phyloP scores from a whole-genome alignment of 2,329 filamentous ascomycete genomes.

The Endoconidiophora laricicola region DNA sequence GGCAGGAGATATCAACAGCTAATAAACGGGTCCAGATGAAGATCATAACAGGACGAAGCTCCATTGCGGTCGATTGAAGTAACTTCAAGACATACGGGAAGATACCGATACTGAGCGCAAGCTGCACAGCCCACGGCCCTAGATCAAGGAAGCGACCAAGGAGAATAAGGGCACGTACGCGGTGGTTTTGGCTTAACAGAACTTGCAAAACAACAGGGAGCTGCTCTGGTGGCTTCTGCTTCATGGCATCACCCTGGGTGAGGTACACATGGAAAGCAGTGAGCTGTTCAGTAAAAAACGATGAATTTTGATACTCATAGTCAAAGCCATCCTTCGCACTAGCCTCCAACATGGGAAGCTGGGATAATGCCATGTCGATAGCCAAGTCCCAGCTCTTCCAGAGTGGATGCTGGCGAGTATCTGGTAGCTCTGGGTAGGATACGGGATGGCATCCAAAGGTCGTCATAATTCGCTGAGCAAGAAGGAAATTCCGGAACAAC shows the following conservation, averaged over 20 bases:
- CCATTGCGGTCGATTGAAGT: slow-evolving; percentile 81
- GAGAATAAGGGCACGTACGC: slow-evolving; percentile 76
- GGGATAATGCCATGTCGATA: slow-evolving; percentile 83
- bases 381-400: slow-evolving; percentile 98
- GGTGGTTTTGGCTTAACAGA: slow-evolving; percentile 84
- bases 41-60: slow-evolving; percentile 96
- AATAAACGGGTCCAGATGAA: slow-evolving; percentile 97
- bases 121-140: slow-evolving; percentile 95
- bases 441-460: slow-evolving; percentile 92
- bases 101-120: slow-evolving; percentile 92
- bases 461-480: slow-evolving; percentile 89
- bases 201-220: slow-evolving; percentile 93
- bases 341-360: slow-evolving; percentile 71
- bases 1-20: slow-evolving; percentile 85
- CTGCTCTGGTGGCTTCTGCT: slow-evolving; percentile 81
- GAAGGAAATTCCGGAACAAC: slow-evolving; percentile 85
- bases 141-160: slow-evolving; percentile 88
- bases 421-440: slow-evolving; percentile 78
- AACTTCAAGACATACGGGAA: slow-evolving; percentile 98
- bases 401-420: slow-evolving; percentile 83
- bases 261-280: slow-evolving; percentile 96
- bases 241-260: slow-evolving; percentile 59
- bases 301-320: slow-evolving; percentile 90
- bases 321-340: slow-evolving; percentile 54
- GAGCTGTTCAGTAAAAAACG: slow-evolving; percentile 92